phyloP scores from a whole-genome alignment of 495 filamentous ascomycete genomes.

The Neurospora sp. region DNA sequence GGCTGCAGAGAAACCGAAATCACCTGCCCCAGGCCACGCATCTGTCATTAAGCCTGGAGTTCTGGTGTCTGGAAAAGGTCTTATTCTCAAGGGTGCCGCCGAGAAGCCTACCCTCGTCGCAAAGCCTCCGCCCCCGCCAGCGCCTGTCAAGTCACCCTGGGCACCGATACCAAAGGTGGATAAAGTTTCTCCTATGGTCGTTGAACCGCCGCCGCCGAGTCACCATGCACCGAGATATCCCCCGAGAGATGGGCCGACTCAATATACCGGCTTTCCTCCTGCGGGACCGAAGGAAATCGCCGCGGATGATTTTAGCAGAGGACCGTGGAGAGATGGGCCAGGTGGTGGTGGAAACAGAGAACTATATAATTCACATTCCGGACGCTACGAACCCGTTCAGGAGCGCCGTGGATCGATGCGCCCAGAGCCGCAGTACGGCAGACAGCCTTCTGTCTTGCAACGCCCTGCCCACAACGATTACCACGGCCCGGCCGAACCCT shows the following conservation, averaged over 20 bases:
- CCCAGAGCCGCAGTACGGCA: conserved; percentile 43
- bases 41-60: conserved; percentile 31
- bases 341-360: conserved; percentile 51
- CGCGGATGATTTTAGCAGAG: conserved; percentile 84
- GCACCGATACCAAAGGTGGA: conserved; percentile 76
- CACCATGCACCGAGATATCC: conserved; percentile 19
- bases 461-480: conserved; percentile 43
- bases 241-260: conserved; percentile 15
- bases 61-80: conserved; percentile 37
- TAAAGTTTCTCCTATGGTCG: conserved; percentile 58
- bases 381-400: conserved; percentile 82
- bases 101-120: conserved; percentile 73
- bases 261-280: conserved; percentile 29
- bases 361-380: conserved; percentile 88
- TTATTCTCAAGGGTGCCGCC: conserved; percentile 54
- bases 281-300: conserved; percentile 64
- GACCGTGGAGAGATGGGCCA: conserved; percentile 63
- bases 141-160: conserved; percentile 84
- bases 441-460: conserved; percentile 75
- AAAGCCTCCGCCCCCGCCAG: conserved; percentile 61
- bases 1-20: conserved; percentile 26
- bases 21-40: conserved; percentile 28
- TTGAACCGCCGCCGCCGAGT: conserved; percentile 23
- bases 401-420: conserved; percentile 62
- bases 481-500: conserved; percentile 75